Evolutionary conservation across 306 rosid genomes (phyloP).

Genomic region (Potentilla sterilis): DNA sequence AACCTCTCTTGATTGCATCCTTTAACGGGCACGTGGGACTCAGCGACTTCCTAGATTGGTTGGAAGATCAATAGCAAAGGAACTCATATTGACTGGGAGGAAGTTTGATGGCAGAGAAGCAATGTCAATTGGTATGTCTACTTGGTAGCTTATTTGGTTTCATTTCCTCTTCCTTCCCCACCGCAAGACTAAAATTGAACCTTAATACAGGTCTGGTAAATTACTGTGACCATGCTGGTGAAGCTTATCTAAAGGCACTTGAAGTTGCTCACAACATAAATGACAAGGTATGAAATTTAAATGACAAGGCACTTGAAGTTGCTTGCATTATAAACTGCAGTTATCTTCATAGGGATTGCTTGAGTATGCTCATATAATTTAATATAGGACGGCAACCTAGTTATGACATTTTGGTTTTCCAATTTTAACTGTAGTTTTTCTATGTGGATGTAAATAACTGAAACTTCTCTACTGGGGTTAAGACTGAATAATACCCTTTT

Average conservation of each 20-base stretch:
- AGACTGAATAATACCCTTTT: neutral
- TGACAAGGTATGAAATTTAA: constrained; percentile 63
- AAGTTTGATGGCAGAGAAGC: constrained; percentile 71
- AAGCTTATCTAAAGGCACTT: constrained; percentile 75
- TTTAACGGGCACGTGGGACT: constrained; percentile 88
- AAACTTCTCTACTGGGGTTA: neutral
- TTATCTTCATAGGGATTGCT: too few species aligned
- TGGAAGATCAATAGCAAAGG: constrained; percentile 80
- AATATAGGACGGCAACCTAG: neutral
- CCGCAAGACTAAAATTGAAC: neutral
- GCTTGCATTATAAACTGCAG: constrained; percentile 54
- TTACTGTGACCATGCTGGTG: constrained; percentile 76
- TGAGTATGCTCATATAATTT: neutral
- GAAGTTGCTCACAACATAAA: constrained; percentile 69
- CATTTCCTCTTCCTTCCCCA: neutral
- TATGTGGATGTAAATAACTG: neutral
- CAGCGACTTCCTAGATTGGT: constrained; percentile 85
- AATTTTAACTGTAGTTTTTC: neutral
- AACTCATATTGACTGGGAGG: constrained; percentile 78
- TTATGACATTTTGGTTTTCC: neutral
- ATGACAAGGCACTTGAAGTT: constrained; percentile 77
- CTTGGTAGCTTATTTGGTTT: constrained; percentile 2
- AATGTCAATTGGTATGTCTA: constrained; percentile 60
- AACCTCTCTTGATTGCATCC: constrained; percentile 26
- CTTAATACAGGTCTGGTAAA: constrained; percentile 70